Evolutionary conservation across 192 early-diverging fungal genomes (phyloP), one percentile per base, ranked within the genome.

Genomic region (Coemansia sp.): DNA sequence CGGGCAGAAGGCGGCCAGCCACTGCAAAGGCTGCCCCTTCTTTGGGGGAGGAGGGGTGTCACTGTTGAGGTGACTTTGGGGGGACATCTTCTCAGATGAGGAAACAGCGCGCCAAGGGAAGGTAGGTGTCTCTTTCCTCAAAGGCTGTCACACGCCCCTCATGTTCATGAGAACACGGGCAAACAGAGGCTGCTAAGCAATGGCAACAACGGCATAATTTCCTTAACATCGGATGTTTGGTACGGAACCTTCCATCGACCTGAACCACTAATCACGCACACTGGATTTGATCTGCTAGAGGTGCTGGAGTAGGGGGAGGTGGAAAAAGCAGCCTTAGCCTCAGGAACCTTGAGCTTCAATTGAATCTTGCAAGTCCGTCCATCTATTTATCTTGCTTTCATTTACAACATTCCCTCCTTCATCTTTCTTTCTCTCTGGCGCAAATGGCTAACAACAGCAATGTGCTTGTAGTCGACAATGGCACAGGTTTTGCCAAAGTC

Each of bases 401-500:
- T 61, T 59, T 65, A 31, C 27, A 39, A 19, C 7, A 12, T 42
- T 22, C 24, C 12, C 6, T 9, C 9, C 12, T 19, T 5, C 32
- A 39, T 22, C 41, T 20, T 22, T 11, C 7, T 40, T 4, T n/a
- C 13, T 62, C 10, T 9, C 41, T 42, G 24, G n/a, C 61, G 36
- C 38, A 27, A 77, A 78, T 73, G 71, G 60, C 76, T 34, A 64
- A 61, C 40, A 74, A 65, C 66, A 68, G 65, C 71, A 93, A 91
- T 58, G 88, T 91, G 67, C 84, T 93, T 60, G 92, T 93, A 64
- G 89, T 91, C 64, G 92, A 93, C 84, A 91, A 92, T 81, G 92
- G 92, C 72, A 93, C 92, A 78, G 86, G 91, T 89, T 99, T 99
- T 86, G 96, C 97, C 72, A 99, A 99, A 72, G 91, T 91, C 82